Conservation (phyloP, 768 basidiomycete species). For the Rhizopogon vesiculosus region DNA sequence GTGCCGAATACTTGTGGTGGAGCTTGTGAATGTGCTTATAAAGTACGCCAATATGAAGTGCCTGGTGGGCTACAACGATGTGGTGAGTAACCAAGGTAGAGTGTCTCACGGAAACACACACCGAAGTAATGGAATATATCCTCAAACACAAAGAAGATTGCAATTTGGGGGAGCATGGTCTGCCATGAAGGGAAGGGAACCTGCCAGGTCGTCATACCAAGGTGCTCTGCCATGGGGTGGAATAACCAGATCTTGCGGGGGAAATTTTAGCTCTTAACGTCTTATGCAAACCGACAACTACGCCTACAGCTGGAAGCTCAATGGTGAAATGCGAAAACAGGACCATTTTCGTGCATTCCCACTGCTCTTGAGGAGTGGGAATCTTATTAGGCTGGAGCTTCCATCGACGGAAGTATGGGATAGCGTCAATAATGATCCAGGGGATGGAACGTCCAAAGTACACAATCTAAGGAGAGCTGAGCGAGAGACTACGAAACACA, state of each 20-base stretch:
- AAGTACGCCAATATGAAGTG: constrained; percentile 76
- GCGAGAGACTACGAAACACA: background rate
- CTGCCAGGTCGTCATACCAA: constrained; percentile 91
- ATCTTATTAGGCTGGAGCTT: constrained; percentile 88
- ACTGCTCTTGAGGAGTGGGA: constrained; percentile 79
- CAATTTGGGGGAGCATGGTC: constrained; percentile 71
- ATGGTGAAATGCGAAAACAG: constrained; percentile 94
- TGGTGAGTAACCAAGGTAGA: background rate
- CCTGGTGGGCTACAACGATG: constrained; percentile 65
- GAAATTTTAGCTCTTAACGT: background rate
- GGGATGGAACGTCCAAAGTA: constrained; percentile 96
- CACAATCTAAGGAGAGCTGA: constrained; percentile 54
- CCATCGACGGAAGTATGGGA: constrained; percentile 91
- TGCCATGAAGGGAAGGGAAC: constrained; percentile 82
- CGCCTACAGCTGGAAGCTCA: constrained; percentile 80
- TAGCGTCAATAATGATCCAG: constrained; percentile 93
- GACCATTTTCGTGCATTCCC: constrained; percentile 94
- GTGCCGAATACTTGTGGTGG: constrained; percentile 96
- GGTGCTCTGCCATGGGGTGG: constrained; percentile 81
- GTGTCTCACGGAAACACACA: constrained; percentile 23
- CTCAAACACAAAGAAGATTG: constrained; percentile 92
- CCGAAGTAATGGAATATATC: constrained; percentile 93
- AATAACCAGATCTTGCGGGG: constrained; percentile 77
- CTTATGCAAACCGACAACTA: background rate
- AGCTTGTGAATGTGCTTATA: constrained; percentile 96